These are phyloP conservation scores for Bryoerythrophyllum caledonicum DNA, from an alignment of 225 moss, liverwort and hornwort genomes.

Conservation along the genomic window DNA sequence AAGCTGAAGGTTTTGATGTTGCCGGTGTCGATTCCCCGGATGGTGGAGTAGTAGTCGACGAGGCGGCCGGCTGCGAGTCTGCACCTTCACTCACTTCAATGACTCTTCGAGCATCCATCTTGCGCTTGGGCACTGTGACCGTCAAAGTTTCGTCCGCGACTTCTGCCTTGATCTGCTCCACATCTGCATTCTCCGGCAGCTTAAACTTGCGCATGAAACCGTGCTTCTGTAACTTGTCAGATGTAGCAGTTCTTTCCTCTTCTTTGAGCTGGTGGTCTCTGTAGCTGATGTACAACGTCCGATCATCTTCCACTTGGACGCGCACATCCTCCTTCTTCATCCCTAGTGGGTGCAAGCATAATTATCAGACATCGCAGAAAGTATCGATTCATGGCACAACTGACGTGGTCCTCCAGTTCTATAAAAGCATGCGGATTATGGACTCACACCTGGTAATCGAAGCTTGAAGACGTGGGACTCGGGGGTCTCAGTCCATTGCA, in stretches of 20 bases:
- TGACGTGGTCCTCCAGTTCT: too few relatives aligned
- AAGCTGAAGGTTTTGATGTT: conserved; percentile 5
- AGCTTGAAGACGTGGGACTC: conserved; percentile 39
- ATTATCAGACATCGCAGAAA: too few relatives aligned
- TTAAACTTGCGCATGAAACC: conserved; percentile 43
- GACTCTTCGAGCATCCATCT: conserved; percentile 23
- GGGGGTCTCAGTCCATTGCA: conserved; percentile 39
- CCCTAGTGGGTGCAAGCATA: too few relatives aligned
- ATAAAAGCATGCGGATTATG: too few relatives aligned
- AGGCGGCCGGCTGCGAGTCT: not conserved
- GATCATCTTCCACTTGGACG: too few relatives aligned
- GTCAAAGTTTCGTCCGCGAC: conserved; percentile 46
- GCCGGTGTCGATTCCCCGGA: not conserved
- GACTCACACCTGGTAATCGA: conserved; percentile 26
- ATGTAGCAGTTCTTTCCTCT: not conserved
- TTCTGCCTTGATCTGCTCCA: conserved; percentile 49
- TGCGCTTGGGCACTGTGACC: conserved; percentile 51
- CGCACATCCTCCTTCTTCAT: too few relatives aligned
- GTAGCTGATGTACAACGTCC: not conserved
- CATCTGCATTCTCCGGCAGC: conserved; percentile 43
- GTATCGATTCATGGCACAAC: too few relatives aligned
- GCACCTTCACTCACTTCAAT: conserved; percentile 23
- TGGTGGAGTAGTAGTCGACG: not conserved
- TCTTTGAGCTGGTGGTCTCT: not conserved
- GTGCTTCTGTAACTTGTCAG: conserved; percentile 8